Conservation (phyloP, 768 basidiomycete genomes). For the Clavulina sp. region DNA sequence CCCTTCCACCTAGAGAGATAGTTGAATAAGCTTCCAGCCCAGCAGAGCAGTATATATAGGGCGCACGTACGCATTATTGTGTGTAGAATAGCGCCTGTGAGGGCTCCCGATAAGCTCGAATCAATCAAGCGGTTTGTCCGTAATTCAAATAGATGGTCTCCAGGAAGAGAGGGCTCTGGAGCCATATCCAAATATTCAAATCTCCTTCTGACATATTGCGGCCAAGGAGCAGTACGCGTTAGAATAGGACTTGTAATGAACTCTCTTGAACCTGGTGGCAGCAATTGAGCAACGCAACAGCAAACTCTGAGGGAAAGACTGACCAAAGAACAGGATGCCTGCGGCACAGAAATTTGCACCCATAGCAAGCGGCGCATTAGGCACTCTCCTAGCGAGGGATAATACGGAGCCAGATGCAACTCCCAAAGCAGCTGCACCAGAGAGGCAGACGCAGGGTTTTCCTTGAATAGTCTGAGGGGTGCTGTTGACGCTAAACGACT, state of each 20-base stretch:
- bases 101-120: conserved; percentile 51
- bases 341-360: conserved; percentile 59
- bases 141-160: conserved; percentile 33
- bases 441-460: no score
- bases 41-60: neutral
- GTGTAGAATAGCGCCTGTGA: conserved; percentile 44
- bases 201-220: conserved; percentile 30
- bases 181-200: conserved; percentile 17
- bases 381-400: conserved; percentile 30
- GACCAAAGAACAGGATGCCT: conserved; percentile 65
- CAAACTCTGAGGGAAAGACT: conserved; percentile 15
- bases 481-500: no score
- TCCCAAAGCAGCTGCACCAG: conserved; percentile 41
- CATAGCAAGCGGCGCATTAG: conserved; percentile 30
- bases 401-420: conserved; percentile 29
- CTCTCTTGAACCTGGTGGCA: conserved; percentile 47
- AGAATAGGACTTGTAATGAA: conserved; percentile 52
- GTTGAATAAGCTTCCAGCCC: conserved; percentile 5
- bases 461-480: no score
- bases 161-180: conserved; percentile 4
- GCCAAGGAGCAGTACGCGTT: conserved; percentile 26
- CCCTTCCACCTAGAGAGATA: conserved; percentile 36
- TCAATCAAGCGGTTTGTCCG: conserved; percentile 47
- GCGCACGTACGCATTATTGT: conserved; percentile 38
- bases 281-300: neutral